These are phyloP conservation scores for Solanum hybrid DNA, from an alignment of 305 asterid species.

Conservation along the genomic window DNA sequence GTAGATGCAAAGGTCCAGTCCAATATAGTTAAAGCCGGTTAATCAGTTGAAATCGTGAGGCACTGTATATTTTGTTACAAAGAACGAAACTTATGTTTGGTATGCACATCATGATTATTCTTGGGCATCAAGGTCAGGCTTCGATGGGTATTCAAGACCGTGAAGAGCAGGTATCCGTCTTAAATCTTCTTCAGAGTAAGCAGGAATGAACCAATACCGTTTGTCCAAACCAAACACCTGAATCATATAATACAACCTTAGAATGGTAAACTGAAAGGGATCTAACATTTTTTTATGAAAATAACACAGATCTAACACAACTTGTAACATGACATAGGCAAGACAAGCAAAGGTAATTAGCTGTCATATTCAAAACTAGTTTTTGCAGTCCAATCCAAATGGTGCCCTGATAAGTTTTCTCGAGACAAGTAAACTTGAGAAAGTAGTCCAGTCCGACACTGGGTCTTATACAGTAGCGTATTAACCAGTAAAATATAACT, in stretches of 20 bases:
- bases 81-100: background rate
- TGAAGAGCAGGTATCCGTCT: conserved; percentile 88
- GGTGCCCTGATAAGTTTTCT: background rate
- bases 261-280: background rate
- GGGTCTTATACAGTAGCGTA: background rate
- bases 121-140: conserved; percentile 64
- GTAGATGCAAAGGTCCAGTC: background rate
- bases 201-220: conserved; percentile 83
- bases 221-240: conserved; percentile 89
- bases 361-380: background rate
- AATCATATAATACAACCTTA: background rate
- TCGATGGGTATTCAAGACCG: conserved; percentile 90
- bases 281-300: background rate
- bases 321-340: background rate
- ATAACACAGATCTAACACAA: background rate
- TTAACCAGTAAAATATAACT: background rate
- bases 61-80: background rate
- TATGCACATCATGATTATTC: conserved; percentile 35
- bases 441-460: background rate
- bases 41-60: background rate
- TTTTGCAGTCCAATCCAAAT: background rate
- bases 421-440: background rate
- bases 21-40: background rate
- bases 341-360: background rate
- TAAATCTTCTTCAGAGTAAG: conserved; percentile 81